Base-by-base conservation (phyloP, 345 rosid genomes). In the Populus tremula region DNA sequence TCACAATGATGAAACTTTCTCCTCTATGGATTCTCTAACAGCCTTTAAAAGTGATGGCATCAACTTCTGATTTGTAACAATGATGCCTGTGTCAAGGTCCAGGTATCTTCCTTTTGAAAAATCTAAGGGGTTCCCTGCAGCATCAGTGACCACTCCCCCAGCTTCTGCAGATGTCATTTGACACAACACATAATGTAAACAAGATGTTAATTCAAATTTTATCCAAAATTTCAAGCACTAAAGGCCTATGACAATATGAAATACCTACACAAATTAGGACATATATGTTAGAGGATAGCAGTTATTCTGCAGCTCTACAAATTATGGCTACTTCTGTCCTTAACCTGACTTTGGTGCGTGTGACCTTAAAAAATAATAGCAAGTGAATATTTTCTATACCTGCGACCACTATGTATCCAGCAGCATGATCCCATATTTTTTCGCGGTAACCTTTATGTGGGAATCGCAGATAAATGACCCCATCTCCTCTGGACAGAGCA, bases 361-460 rank as follows among this genome's bases (percentile, higher is more conserved):
- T 20, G 59, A 18, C n/a, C 59, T 8, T 0, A 20, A 53, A 8
- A 53, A 6, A 53, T 7, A 65, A 38, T 21, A 41, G 7, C 6
- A 7, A 69, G 27, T 41, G 2, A 56, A 33, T 49, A 20, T 21
- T 36, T 75, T 80, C 38, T 72, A n/a, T 91, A 93, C 98, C 98
- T 71, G 94, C 88, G 9, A 93, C 97, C 66, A 96, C 97, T 38
- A 96, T 91, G 79, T 82, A 88, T 31, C 99, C 97, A 23, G 98
- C 99, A 71, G 97, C 99, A 86, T 96, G 99, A 85, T 96, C 98
- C 98, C 98, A 93, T 84, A 93, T 96, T 82, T 93, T 96, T 82
- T 96, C 98, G 10, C 90, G 91, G 81, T 96, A 93, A 54, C 99
- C 99, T 87, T 86, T 84, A 70, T 79, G 95, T 54, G 98, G 95